Base-by-base conservation (phyloP, 257 asterid genomes). In the Gardenia jasminoides region DNA sequence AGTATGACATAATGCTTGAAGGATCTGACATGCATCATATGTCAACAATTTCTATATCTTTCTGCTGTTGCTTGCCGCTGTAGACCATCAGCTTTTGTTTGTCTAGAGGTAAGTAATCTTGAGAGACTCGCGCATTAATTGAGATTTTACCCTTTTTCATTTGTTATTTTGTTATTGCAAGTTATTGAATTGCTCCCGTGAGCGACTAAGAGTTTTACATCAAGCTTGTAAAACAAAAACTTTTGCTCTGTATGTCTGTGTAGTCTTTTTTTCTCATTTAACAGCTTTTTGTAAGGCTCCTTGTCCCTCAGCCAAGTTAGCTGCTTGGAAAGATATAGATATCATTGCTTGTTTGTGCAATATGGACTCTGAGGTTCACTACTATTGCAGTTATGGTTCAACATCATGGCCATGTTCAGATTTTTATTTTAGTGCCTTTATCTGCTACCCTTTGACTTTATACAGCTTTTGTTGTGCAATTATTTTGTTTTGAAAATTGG, bases 21-120 rank as follows among this genome's bases (percentile, higher is more conserved):
- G 98, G 99, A 94, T 82, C 91, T 96, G 17, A 86, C 87, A 69
- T 94, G 99, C 83, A 84, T 94, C 86, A 94, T 94, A 78, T 94
- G 99, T 88, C 97, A 89, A 78, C 99, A 94, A 66, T 83, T 87
- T 47, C 88, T 94, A 79, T 94, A 90, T 82, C 95, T 94, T 71
- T 93, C 98, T 77, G 98, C 99, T 83, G 91, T 94, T 77, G 89
- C 82, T 75, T 94, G 99, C 92, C 76, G 80, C 84, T 94, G 99
- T 87, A 88, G 98, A 79, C 95, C 97, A 76, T 87, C 95, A 30
- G 84, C 91, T 79, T 88, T 85, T 83, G 98, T 93, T 83, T 94
- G 99, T 86, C 85, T 91, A 75, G 98, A 91, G 99, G 99, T 93
- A 82, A 84, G 96, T 82, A 78, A 54, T 75, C 22, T 73, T 76